A percentile compares a stretch with the other conserved stretches of the same genome.
These are phyloP conservation scores for Tetracentron sinense DNA, from an alignment of 164 flowering plant genomes.

Conservation along the genomic window DNA sequence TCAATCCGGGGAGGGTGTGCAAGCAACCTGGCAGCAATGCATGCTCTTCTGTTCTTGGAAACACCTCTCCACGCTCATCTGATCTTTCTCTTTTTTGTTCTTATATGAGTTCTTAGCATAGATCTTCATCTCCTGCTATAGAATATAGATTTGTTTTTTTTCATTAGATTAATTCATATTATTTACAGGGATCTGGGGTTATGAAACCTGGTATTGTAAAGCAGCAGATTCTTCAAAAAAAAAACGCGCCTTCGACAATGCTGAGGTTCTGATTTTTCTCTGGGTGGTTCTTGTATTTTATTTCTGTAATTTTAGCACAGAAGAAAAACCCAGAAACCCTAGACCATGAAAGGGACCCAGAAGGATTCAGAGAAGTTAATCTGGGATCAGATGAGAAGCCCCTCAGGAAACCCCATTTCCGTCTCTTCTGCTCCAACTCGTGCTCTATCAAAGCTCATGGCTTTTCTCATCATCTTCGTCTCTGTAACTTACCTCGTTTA, in stretches of 20 bases:
- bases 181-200: neutral
- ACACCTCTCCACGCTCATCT: slow-evolving; percentile 12
- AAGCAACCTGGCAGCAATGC: slow-evolving; percentile 9
- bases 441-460: slow-evolving; percentile 43
- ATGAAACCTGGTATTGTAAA: neutral
- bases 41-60: neutral
- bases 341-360: slow-evolving; percentile 39
- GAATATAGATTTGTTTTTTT: neutral
- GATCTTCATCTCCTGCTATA: neutral
- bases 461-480: slow-evolving; percentile 55
- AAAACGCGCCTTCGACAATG: neutral
- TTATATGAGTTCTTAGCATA: neutral
- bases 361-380: slow-evolving; percentile 47
- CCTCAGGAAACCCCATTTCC: slow-evolving; percentile 15
- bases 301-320: neutral
- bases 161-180: too few species aligned
- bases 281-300: neutral
- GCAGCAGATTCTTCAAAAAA: neutral
- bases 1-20: neutral
- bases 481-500: slow-evolving; percentile 64
- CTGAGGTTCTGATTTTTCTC: slow-evolving; percentile 1
- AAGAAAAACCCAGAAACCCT: neutral
- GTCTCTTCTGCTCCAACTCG: slow-evolving; percentile 18
- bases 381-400: slow-evolving; percentile 52
- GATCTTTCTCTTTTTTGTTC: slow-evolving; percentile 2